Evolutionary conservation across 1,284 basidiomycete species (phyloP), one percentile per base, ranked within the genome.

Genomic region (Rhodotorula sp.): DNA sequence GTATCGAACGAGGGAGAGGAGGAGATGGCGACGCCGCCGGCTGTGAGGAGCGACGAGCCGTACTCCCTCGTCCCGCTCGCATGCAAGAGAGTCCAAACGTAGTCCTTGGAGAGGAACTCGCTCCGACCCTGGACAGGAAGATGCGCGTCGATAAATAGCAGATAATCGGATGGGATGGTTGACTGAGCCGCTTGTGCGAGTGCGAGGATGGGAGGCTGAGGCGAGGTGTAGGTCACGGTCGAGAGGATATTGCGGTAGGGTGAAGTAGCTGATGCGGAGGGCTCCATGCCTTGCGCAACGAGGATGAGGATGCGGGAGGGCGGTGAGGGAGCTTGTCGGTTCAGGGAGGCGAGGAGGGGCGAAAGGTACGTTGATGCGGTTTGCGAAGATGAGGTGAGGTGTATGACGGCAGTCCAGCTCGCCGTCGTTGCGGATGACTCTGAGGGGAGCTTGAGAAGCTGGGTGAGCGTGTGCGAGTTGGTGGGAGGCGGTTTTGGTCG

Each of bases 11-110:
- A 36, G 11, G 59, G n/a, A 20, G 52, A 47, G 19, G 30, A 10
- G 5, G 62, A 30, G 30, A 74, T 57, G 19, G 54, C n/a, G 46
- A 75, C 39, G 2, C 74, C 74, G 9, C 71, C 65, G 2, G 68
- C 59, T 5, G 68, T 52, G 27, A 75, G 62, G 53, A 73, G 30
- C 32, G 67, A 39, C 9, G 39, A 24, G 30, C 54, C 24, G 56
- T 69, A 75, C 51, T 64, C 64, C 32, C 51, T 59, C 20, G 71
- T 75, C 20, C 68, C 71, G 15, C 67, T 59, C n/a, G 71, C 74
- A 52, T 68, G 67, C 51, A 75, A 34, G 27, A 73, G 60, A 2
- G 48, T 48, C 11, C 54, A 27, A 39, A 61, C 68, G 59, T 74
- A 72, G 19, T 51, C 63, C 0, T 57, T 20, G 20, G 48, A 11